Evolutionary conservation across 306 rosid species (phyloP).

Genomic region (Fagus sylvatica): DNA sequence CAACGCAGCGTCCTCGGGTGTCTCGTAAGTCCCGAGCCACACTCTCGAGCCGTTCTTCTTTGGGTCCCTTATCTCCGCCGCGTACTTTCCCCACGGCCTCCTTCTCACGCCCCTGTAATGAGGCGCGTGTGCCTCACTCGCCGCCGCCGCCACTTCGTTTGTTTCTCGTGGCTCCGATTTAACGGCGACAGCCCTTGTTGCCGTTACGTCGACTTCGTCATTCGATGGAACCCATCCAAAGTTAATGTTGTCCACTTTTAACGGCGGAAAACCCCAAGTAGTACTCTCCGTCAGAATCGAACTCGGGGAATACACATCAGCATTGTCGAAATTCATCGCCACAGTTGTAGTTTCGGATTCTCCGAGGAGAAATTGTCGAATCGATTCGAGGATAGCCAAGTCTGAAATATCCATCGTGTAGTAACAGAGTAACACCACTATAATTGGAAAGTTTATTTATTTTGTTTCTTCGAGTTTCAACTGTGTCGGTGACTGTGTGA

Average conservation of each 20-base stretch:
- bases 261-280: neutral
- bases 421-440: too few relatives aligned
- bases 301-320: too few relatives aligned
- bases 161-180: neutral
- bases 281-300: neutral
- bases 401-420: too few relatives aligned
- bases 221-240: neutral
- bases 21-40: slow-evolving; percentile 22
- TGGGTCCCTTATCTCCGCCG: slow-evolving; percentile 18
- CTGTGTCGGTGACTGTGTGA: too few relatives aligned
- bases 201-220: neutral
- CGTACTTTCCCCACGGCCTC: slow-evolving; percentile 20
- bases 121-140: neutral
- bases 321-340: neutral
- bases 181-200: neutral
- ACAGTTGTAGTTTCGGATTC: neutral
- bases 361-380: neutral
- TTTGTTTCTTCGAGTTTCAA: neutral
- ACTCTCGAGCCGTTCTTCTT: neutral
- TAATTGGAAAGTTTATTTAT: neutral
- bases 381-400: neutral
- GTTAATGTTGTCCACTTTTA: neutral
- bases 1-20: slow-evolving; percentile 24
- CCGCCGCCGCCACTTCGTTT: neutral
- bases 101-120: slow-evolving; percentile 7